These are phyloP conservation scores for Amesomyces nigricolor DNA, from an alignment of 2,329 filamentous ascomycete genomes.

Conservation along the genomic window DNA sequence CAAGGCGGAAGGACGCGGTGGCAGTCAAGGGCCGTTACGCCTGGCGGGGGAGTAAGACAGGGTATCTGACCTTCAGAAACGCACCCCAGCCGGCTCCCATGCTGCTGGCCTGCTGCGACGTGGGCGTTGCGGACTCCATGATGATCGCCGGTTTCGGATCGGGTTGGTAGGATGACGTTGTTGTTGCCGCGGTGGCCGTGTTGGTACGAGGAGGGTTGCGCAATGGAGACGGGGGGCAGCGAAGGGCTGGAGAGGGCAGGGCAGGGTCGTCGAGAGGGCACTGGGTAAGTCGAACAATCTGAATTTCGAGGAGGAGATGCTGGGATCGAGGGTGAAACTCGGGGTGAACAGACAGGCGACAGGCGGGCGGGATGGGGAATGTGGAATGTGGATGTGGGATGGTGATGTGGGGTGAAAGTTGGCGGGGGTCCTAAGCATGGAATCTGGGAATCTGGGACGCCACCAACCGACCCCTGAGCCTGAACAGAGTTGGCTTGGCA, in stretches of 20 bases:
- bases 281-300: not conserved
- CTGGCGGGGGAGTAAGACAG: constrained; percentile 5
- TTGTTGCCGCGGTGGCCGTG: not conserved
- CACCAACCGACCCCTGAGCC: no score
- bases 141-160: not conserved
- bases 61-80: constrained; percentile 43
- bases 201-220: not conserved
- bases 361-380: no score
- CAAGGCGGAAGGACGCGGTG: not conserved
- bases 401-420: no score
- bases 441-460: no score
- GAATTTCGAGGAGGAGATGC: not conserved
- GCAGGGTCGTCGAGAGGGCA: no score
- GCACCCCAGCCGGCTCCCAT: constrained; percentile 45
- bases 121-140: constrained; percentile 18
- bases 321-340: no score
- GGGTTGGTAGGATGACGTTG: not conserved
- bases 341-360: no score
- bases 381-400: no score
- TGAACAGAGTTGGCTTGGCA: no score
- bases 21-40: not conserved
- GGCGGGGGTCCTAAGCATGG: no score
- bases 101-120: constrained; percentile 31
- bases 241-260: not conserved
- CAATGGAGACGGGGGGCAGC: no score